Evolutionary conservation across 179 eudicot genomes (phyloP), one percentile per base, ranked within the genome.

Genomic region (Spinacia oleracea): DNA sequence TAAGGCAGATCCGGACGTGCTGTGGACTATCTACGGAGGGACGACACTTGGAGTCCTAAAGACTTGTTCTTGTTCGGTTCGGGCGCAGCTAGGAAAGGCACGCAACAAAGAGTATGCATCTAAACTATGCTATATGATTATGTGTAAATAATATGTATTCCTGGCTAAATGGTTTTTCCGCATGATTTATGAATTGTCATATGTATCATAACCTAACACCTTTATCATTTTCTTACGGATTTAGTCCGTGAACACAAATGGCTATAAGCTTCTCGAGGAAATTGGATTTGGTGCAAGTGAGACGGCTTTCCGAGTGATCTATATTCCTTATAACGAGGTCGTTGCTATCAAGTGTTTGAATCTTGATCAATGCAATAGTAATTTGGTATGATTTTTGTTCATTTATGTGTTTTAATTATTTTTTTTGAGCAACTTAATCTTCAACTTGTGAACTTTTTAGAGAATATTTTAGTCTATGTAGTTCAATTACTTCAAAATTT

Each of bases 301-400:
- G 12, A 89, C 91, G 4, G 97, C 91, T 3, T 87, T 74, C 40
- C 62, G 96, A 45, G 96, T 92, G 87, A 91, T 93, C 87, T 90
- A 89, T 75, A 81, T 93, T 6, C 97, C 97, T 1, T 78, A 56
- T 66, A 88, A 91, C 25, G 91, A 93, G 66, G 86, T 91, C 35
- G 85, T 93, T 51, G 97, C 97, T 72, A 87, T 93, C 84, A 93
- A 93, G 84, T 88, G 90, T 46, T 85, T 93, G 89, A 96, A 93
- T 90, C 96, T 93, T 86, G 96, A 93, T 81, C 92, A 96, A 70
- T 90, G 92, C 82, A 91, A 87, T 58, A 84, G 92, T 86, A 91
- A 92, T 85, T 88, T 92, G 81, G 96, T 89, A n/a, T 7, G 88
- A 71, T 38, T 38, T 6, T 38, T 38, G 40, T n/a, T n/a, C n/a